Base-by-base conservation (phyloP, 805 yeast genomes). In the Torulaspora franciscae region DNA sequence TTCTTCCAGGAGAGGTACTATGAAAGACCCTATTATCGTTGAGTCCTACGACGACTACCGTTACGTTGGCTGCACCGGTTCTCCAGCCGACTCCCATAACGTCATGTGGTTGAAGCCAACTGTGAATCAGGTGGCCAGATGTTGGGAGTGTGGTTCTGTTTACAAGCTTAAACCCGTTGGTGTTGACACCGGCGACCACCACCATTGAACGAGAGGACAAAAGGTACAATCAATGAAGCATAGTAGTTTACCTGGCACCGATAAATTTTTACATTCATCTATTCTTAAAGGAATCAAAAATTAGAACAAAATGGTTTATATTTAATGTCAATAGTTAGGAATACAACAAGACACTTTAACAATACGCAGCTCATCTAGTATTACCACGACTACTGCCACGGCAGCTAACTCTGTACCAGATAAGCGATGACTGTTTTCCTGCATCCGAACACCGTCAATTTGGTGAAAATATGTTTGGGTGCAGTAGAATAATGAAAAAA, bases 81-180 rank as follows among this genome's bases (percentile, higher is more conserved):
- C 86, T 57, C 96, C 95, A 64, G 95, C 89, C 47, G 95, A 86
- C 53, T 83, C 93, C 56, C 98, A 90, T 72, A 82, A 79, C 61
- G 79, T 87, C 56, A 80, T 81, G 83, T 91, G 97, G 96, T 79
- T 90, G 74, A 82, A 81, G 71, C 95, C 95, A 61, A 84, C 89
- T 56, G 79, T 75, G 54, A 85, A 79, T 40, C 75, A 86, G 70
- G 84, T 84, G 50, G 85, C 85, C 57, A 88, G 99, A 81, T 93
- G 97, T 75, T 87, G 96, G 96, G 96, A 93, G 71, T 91, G 98
- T 71, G 99, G 99, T 71, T 83, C 90, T 58, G 95, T 89, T 57
- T 91, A 85, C 77, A 81, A 85, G 64, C 72, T 90, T 61, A 85
- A 89, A 72, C 83, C 82, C 73, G 77, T 90, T 61, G 97, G 96